Percentiles rank a stretch among this genome's conserved stretches.
Evolutionary conservation across 2,329 filamentous ascomycete species (phyloP).

Genomic region (Madurella fahalii): DNA sequence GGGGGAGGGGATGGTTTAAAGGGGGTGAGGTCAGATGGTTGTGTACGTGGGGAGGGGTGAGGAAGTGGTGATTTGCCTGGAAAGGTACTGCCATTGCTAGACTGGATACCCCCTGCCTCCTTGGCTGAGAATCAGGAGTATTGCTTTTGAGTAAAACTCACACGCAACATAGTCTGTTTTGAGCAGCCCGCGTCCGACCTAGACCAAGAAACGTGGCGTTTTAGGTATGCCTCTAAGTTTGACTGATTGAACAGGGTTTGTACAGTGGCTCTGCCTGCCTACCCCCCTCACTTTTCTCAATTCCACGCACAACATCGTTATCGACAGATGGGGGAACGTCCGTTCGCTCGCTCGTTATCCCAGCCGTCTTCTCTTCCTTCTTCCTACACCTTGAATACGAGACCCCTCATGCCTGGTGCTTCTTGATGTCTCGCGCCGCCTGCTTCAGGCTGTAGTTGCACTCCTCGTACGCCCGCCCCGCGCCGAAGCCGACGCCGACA

Average conservation of each 20-base stretch:
- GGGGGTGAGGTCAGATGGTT: not conserved
- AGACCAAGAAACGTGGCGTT: slow-evolving; percentile 18
- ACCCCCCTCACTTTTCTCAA: slow-evolving; percentile 1
- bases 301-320: not conserved
- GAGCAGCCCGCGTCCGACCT: not conserved
- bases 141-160: not conserved
- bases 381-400: not conserved
- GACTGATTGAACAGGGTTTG: slow-evolving; percentile 16
- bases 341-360: not conserved
- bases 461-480: slow-evolving; percentile 95
- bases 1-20: too few relatives aligned
- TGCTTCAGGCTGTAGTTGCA: slow-evolving; percentile 78
- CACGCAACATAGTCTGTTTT: not conserved
- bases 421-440: slow-evolving; percentile 50
- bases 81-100: not conserved
- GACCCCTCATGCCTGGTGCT: slow-evolving; percentile 14
- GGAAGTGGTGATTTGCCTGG: not conserved
- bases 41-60: not conserved
- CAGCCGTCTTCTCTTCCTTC: not conserved
- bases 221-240: slow-evolving; percentile 16
- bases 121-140: slow-evolving; percentile 9
- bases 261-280: slow-evolving; percentile 13
- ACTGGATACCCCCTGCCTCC: not conserved
- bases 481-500: slow-evolving; percentile 89
- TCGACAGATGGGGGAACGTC: not conserved